These are phyloP conservation scores for Globisporangium alternatum DNA, from an alignment of 352 stramenopile species.

Conservation along the genomic window DNA sequence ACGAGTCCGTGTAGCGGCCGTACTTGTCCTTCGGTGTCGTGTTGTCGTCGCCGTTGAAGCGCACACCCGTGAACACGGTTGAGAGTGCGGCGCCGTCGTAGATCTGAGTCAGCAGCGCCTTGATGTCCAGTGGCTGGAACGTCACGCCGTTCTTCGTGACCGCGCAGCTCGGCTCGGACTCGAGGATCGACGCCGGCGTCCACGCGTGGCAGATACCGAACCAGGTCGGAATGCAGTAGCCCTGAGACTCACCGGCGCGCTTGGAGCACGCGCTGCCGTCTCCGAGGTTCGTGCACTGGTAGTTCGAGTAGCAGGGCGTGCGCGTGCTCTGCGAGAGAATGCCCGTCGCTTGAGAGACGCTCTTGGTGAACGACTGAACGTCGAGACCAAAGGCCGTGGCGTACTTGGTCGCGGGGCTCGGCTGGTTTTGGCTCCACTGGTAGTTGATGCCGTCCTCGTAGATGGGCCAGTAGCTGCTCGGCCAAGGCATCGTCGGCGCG, in stretches of 20 bases:
- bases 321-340: constrained; percentile 24
- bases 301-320: constrained; percentile 11
- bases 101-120: constrained; percentile 35
- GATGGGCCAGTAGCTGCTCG: constrained; percentile 57
- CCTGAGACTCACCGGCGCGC: constrained; percentile 5
- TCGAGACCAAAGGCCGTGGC: constrained; percentile 40
- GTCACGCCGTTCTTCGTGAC: constrained; percentile 35
- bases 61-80: constrained; percentile 17
- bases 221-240: constrained; percentile 53
- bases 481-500: constrained; percentile 32
- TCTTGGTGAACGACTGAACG: constrained; percentile 23
- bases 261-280: constrained; percentile 28
- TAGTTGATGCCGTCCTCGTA: constrained; percentile 68
- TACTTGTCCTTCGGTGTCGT: constrained; percentile 16
- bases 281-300: constrained; percentile 30
- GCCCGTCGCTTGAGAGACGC: constrained; percentile 19
- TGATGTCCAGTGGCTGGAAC: constrained; percentile 56
- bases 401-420: constrained; percentile 44
- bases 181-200: constrained; percentile 44
- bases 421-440: constrained; percentile 27
- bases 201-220: constrained; percentile 59
- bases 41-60: constrained; percentile 19
- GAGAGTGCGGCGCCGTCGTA: constrained; percentile 13
- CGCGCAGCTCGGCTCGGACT: constrained; percentile 15
- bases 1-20: constrained; percentile 17